phyloP scores from a whole-genome alignment of 2,329 filamentous ascomycete species.

The Phialophora tarda region DNA sequence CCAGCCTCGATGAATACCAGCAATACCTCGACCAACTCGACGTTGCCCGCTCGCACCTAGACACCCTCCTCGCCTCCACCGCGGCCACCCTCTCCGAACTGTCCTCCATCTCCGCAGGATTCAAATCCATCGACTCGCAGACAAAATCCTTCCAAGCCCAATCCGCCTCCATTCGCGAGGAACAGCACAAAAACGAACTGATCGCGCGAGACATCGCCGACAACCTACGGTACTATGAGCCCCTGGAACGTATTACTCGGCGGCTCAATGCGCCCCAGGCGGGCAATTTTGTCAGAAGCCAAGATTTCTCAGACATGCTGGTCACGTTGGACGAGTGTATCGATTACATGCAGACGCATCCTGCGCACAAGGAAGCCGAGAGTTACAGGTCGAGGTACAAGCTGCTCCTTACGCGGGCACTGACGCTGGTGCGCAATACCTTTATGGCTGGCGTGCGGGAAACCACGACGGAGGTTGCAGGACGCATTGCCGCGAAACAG shows the following conservation, averaged over 20 bases:
- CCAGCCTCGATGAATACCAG: constrained; percentile 83
- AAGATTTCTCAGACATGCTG: constrained; percentile 86
- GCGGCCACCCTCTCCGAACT: constrained; percentile 76
- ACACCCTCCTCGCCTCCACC: constrained; percentile 77
- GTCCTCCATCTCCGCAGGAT: constrained; percentile 80
- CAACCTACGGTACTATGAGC: constrained; percentile 92
- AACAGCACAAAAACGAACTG: constrained; percentile 77
- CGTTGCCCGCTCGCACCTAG: constrained; percentile 80
- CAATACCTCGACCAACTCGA: constrained; percentile 81
- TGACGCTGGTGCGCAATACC: constrained; percentile 70
- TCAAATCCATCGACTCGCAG: constrained; percentile 84
- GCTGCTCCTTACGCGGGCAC: constrained; percentile 72
- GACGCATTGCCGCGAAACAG: constrained; percentile 68
- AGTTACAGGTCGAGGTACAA: constrained; percentile 88
- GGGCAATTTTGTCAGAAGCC: constrained; percentile 79
- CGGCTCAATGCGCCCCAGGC: constrained; percentile 91
- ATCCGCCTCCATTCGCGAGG: constrained; percentile 83
- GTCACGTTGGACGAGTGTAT: constrained; percentile 87
- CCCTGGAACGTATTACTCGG: constrained; percentile 87
- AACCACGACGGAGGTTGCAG: constrained; percentile 66
- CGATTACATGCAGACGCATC: constrained; percentile 86
- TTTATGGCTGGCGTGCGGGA: constrained; percentile 68
- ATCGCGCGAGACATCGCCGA: constrained; percentile 84
- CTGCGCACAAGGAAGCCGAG: constrained; percentile 83
- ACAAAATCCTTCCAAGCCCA: constrained; percentile 92